These are phyloP conservation scores for Clarkia xantiana DNA, from an alignment of 345 rosid genomes.

Conservation along the genomic window DNA sequence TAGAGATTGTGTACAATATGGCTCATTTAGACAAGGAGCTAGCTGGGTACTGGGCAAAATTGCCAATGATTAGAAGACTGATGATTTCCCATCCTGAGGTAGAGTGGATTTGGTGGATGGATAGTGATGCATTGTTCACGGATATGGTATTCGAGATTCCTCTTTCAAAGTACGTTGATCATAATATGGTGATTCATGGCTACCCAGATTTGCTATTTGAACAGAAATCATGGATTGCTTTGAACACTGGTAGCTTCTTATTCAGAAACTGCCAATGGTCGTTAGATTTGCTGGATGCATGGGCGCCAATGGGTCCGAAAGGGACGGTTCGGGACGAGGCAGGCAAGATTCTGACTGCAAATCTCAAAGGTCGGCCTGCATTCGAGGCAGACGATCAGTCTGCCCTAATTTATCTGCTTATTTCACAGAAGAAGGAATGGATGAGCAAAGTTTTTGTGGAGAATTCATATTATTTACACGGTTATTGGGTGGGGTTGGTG, in stretches of 20 bases:
- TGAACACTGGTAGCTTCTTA: slow-evolving; percentile 85
- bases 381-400: slow-evolving; percentile 94
- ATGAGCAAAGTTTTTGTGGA: slow-evolving; percentile 75
- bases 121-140: slow-evolving; percentile 99
- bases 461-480: slow-evolving; percentile 80
- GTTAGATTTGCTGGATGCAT: slow-evolving; percentile 73
- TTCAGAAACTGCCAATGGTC: slow-evolving; percentile 89
- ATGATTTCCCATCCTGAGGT: slow-evolving; percentile 84
- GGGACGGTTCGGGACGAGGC: slow-evolving; percentile 77
- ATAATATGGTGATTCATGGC: slow-evolving; percentile 77
- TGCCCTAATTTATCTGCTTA: slow-evolving; percentile 66
- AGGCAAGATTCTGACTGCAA: slow-evolving; percentile 61
- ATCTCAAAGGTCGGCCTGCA: slow-evolving; percentile 70
- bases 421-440: slow-evolving; percentile 67
- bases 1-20: slow-evolving; percentile 92
- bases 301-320: slow-evolving; percentile 94
- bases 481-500: slow-evolving; percentile 84
- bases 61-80: too few species aligned
- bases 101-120: slow-evolving; percentile 99
- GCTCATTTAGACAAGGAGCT: slow-evolving; percentile 71
- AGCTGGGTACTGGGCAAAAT: slow-evolving; percentile 65
- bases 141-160: slow-evolving; percentile 83
- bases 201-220: slow-evolving; percentile 71
- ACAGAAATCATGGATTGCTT: slow-evolving; percentile 81
- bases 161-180: slow-evolving; percentile 28